Evolutionary conservation across 768 basidiomycete species (phyloP), one percentile per base, ranked within the genome.

Genomic region (Agrocybe pediades): DNA sequence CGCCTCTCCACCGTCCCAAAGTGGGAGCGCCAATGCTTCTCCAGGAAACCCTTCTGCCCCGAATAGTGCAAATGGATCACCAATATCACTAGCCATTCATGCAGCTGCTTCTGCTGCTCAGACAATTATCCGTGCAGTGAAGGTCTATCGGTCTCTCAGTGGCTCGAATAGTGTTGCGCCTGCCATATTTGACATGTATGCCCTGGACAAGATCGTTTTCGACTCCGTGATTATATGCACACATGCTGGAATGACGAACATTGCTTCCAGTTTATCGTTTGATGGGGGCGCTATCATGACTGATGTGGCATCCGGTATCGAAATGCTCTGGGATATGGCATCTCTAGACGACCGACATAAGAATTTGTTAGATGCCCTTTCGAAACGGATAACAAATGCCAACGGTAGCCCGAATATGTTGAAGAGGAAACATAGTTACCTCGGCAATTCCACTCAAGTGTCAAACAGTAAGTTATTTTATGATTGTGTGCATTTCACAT

Each of bases 11-110:
- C 9, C 71, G n/a, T n/a, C n/a, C n/a, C n/a, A n/a, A n/a, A 74
- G 49, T 78, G 78, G 51, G 82, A 44, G 84, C 54, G 85, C 11
- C 25, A 11, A 17, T 25, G 20, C 41, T n/a, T 23, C 47, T 25
- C 27, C 54, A 25, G 26, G 27, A 6, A 47, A 21, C 25, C 24
- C 43, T 6, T 15, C 16, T 20, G 19, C 46, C 16, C 40, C 47
- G 24, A 49, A 30, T 36, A 26, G 50, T 25, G 23, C 54, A 23
- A 51, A 84, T 1, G 75, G 78, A 13, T 74, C 80, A 30, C 82
- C 83, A 27, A 79, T 79, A 25, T 74, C 88, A 36, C 81, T 79
- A 49, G 88, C 90, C 1, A 87, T 88, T 9, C 87, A 89, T 60
- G 67, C 70, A 15, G 33, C 33, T 13, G 33, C 11, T 15, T 36